Percentiles rank a stretch among this genome's conserved stretches.
Evolutionary conservation across 108 stramenopile genomes (phyloP).

Genomic region (Hondaea fermentalgiana): DNA sequence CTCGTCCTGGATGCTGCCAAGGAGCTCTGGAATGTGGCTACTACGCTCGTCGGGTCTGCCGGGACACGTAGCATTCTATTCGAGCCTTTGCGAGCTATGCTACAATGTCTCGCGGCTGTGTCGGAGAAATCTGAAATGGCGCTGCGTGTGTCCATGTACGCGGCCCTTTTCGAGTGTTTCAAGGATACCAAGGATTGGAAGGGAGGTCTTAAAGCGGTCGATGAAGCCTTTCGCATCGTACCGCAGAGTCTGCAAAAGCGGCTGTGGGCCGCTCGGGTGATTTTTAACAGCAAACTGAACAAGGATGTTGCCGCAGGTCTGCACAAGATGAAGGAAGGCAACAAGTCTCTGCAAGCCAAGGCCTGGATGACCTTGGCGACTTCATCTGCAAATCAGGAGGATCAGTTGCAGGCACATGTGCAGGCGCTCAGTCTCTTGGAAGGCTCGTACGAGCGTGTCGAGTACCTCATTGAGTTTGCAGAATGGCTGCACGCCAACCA

Average conservation of each 20-base stretch:
- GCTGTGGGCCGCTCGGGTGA: slow-evolving; percentile 38
- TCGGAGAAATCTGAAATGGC: slow-evolving; percentile 19
- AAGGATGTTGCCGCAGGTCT: slow-evolving; percentile 21
- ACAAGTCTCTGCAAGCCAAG: slow-evolving; percentile 31
- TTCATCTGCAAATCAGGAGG: slow-evolving; percentile 29
- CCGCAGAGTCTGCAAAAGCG: not conserved
- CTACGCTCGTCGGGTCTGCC: slow-evolving; percentile 21
- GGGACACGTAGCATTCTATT: slow-evolving; percentile 15
- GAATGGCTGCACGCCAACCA: slow-evolving; percentile 35
- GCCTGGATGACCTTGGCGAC: slow-evolving; percentile 40
- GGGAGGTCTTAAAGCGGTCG: not conserved
- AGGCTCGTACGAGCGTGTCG: slow-evolving; percentile 34
- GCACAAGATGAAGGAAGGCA: slow-evolving; percentile 35
- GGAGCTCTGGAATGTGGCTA: slow-evolving; percentile 39
- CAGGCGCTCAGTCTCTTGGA: slow-evolving; percentile 27
- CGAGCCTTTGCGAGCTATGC: not conserved
- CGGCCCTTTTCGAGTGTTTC: slow-evolving; percentile 33
- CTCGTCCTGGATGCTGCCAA: slow-evolving; percentile 31
- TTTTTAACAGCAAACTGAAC: slow-evolving; percentile 37
- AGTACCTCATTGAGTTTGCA: slow-evolving; percentile 44
- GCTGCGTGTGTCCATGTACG: slow-evolving; percentile 24
- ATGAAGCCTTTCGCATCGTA: not conserved
- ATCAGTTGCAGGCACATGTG: slow-evolving; percentile 36
- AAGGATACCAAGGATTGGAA: slow-evolving; percentile 7
- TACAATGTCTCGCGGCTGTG: slow-evolving; percentile 17